These are phyloP conservation scores for Entomophthora muscae DNA, from an alignment of 371 early-diverging fungal genomes.

Conservation along the genomic window DNA sequence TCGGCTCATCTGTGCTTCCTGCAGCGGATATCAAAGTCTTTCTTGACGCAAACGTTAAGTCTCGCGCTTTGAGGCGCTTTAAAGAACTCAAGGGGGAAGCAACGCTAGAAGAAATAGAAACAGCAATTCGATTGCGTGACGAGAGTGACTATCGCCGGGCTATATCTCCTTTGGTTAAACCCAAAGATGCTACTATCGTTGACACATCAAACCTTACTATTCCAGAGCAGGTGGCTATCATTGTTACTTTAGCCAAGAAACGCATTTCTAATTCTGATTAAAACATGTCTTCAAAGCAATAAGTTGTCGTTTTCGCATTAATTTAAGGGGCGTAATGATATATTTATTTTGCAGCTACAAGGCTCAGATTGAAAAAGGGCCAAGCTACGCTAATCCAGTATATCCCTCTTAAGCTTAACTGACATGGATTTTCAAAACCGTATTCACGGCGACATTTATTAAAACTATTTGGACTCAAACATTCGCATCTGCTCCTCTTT, in stretches of 20 bases:
- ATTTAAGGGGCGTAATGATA: no score
- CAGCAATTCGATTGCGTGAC: constrained; percentile 54
- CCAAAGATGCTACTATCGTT: constrained; percentile 63
- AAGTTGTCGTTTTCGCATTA: no score
- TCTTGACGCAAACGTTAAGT: constrained; percentile 49
- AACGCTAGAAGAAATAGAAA: constrained; percentile 28
- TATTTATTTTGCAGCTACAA: no score
- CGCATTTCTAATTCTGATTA: constrained; percentile 12
- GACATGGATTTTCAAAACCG: no score
- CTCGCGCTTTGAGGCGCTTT: constrained; percentile 62
- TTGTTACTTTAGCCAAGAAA: constrained; percentile 27
- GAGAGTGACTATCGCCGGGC: constrained; percentile 50
- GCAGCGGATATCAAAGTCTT: constrained; percentile 82
- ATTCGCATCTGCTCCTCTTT: background rate
- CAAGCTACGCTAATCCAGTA: no score
- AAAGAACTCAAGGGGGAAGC: constrained; percentile 27
- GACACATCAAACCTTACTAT: constrained; percentile 62
- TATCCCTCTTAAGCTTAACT: no score
- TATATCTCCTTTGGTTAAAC: constrained; percentile 60
- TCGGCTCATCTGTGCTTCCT: constrained; percentile 77
- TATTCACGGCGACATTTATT: no score
- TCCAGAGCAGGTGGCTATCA: constrained; percentile 51
- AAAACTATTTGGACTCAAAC: no score
- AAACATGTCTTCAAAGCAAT: background rate
- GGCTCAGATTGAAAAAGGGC: no score